Evolutionary conservation across 352 stramenopile genomes (phyloP), one percentile per base, ranked within the genome.

Genomic region (Phytophthora megakarya): DNA sequence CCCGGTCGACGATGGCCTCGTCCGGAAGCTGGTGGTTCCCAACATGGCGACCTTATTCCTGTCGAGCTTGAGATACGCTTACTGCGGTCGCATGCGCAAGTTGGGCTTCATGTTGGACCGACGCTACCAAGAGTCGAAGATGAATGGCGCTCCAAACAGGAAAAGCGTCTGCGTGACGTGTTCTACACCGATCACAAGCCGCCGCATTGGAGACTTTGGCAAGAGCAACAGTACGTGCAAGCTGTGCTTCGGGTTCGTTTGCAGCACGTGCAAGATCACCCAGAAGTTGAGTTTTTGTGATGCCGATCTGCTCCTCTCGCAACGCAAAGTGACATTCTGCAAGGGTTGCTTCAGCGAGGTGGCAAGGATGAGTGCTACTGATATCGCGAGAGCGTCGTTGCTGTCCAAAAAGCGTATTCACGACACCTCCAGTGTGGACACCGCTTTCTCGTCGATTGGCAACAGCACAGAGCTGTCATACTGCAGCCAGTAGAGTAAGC

Each of bases 61-160:
- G 10, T 66, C 58, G 1, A 43, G 43, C 11, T n/a, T 44, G 22
- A 37, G 43, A 15, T 57, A 64, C 35, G 56, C 45, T 10, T 47
- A 47, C 45, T 64, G 56, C 18, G 56, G 56, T 3, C 56, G 38
- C 12, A 57, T 64, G 44, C 42, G 35, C 11, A 64, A 64, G 26
- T 22, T 57, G 21, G 18, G 18, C 5, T 64, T 40, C 37, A 47
- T 47, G 26, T 28, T 64, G 11, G 57, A 51, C n/a, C 37, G 28
- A 16, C 43, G 62, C 67, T 43, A 66, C 66, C 39, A 81, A 62
- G 75, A n/a, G 46, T 53, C 37, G 2, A 61, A 61, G 30, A 32
- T 26, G 15, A 26, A 52, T 6, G 42, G 53, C 8, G 23, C 42
- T 21, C 65, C 65, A 18, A 65, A 67, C 25, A 63, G 64, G 38